These are phyloP conservation scores for Dothideomycetes sp. DNA, from an alignment of 2,329 filamentous ascomycete genomes.

Conservation along the genomic window DNA sequence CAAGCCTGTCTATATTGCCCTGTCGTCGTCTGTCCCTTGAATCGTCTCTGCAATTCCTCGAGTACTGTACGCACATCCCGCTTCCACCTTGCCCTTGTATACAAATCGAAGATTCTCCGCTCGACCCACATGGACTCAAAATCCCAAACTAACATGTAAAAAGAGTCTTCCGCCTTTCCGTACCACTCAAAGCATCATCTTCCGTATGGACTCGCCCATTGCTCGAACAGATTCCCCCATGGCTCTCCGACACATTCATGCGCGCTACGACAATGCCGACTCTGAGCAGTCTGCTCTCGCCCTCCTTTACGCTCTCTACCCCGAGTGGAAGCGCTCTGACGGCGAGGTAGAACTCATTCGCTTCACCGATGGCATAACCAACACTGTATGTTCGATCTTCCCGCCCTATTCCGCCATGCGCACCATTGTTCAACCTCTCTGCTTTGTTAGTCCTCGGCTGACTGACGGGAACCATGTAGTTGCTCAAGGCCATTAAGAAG, in stretches of 20 bases:
- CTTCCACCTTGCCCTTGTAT: not conserved
- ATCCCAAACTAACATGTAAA: not conserved
- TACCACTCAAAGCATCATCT: too few relatives aligned
- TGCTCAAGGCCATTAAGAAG: conserved; percentile 66
- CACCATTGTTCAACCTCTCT: too few relatives aligned
- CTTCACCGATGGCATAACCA: conserved; percentile 97
- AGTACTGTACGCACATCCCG: not conserved
- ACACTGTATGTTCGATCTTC: conserved; percentile 50
- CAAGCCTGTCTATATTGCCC: too few relatives aligned
- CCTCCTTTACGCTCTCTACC: conserved; percentile 68
- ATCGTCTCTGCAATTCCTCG: not conserved
- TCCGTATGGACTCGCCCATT: conserved; percentile 9
- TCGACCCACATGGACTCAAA: too few relatives aligned
- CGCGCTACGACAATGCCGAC: conserved; percentile 67
- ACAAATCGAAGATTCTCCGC: too few relatives aligned
- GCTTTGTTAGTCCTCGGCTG: too few relatives aligned
- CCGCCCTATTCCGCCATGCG: not conserved
- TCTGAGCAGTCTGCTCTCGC: conserved; percentile 67
- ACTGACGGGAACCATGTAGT: conserved; percentile 24
- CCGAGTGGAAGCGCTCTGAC: conserved; percentile 65
- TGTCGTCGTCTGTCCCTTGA: too few relatives aligned
- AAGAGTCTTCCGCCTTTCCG: too few relatives aligned
- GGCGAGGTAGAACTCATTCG: conserved; percentile 73
- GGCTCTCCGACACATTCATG: conserved; percentile 47
- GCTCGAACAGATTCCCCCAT: conserved; percentile 21